Conservation (phyloP, 208 protist genomes). For the Leptomonas pyrrhocoris region DNA sequence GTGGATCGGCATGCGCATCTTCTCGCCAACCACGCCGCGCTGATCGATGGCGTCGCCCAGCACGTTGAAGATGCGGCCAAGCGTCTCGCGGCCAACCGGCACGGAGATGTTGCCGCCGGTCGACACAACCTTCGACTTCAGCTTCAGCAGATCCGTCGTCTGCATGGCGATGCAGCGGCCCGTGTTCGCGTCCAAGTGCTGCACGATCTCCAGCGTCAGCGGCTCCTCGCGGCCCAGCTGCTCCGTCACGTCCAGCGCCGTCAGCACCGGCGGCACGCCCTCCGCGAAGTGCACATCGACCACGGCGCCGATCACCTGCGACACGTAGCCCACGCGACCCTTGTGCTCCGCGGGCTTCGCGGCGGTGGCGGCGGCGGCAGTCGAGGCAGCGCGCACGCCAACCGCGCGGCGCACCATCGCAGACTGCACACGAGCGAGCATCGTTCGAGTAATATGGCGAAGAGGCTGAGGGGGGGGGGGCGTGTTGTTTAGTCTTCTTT, state of each 20-base stretch:
- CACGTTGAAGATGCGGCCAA: conserved; percentile 99
- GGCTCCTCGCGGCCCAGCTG: conserved; percentile 75
- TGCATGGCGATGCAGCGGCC: conserved; percentile 99
- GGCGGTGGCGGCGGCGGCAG: conserved; percentile 19
- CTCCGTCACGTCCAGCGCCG: conserved; percentile 94
- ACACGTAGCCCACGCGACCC: conserved; percentile 82
- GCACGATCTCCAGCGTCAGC: conserved; percentile 97
- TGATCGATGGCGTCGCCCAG: conserved; percentile 98
- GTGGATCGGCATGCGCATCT: conserved; percentile 94
- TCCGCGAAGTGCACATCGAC: conserved; percentile 98
- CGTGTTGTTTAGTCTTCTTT: too few species aligned
- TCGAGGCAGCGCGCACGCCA: conserved; percentile 33
- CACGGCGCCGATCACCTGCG: conserved; percentile 98
- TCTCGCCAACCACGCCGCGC: conserved; percentile 94
- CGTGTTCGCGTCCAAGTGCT: conserved; percentile 96
- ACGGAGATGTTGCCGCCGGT: conserved; percentile 96
- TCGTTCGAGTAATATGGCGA: conserved; percentile 20
- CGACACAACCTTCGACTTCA: conserved; percentile 94
- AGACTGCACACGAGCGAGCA: conserved; percentile 70
- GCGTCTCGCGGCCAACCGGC: conserved; percentile 95
- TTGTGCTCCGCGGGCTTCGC: conserved; percentile 69
- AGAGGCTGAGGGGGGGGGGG: too few species aligned
- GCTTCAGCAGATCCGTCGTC: conserved; percentile 97
- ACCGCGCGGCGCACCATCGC: conserved; percentile 45
- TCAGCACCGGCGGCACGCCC: conserved; percentile 96